These are phyloP conservation scores for Beauveria sp. DNA, from an alignment of 2,329 filamentous ascomycete genomes.

Conservation along the genomic window DNA sequence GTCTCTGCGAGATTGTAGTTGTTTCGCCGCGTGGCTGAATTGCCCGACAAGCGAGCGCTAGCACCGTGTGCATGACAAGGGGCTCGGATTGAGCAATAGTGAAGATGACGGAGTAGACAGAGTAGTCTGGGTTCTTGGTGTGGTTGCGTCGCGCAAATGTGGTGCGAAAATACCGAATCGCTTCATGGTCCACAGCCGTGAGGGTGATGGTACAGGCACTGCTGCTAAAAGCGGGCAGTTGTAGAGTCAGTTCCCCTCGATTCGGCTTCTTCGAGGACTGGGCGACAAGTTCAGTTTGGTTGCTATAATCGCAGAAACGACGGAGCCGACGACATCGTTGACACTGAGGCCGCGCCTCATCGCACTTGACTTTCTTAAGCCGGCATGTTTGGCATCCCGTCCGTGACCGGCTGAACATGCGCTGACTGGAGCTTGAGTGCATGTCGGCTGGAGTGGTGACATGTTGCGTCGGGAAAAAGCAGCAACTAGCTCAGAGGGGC, in stretches of 20 bases:
- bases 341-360: slow-evolving; percentile 21
- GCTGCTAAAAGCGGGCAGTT: slow-evolving; percentile 11
- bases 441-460: neutral
- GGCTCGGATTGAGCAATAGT: slow-evolving; percentile 23
- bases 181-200: slow-evolving; percentile 24
- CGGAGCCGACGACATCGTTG: slow-evolving; percentile 20
- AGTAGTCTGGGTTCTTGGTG: slow-evolving; percentile 29
- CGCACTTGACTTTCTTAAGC: slow-evolving; percentile 25
- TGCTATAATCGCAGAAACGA: slow-evolving; percentile 22
- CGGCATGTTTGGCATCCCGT: slow-evolving; percentile 23
- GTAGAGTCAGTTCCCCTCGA: neutral
- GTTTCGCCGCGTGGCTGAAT: slow-evolving; percentile 19
- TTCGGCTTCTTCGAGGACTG: neutral
- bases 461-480: neutral
- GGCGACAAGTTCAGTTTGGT: slow-evolving; percentile 12
- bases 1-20: slow-evolving; percentile 4
- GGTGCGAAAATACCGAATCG: slow-evolving; percentile 29
- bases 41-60: slow-evolving; percentile 25
- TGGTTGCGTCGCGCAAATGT: slow-evolving; percentile 27
- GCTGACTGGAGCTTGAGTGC: neutral
- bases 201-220: slow-evolving; percentile 20
- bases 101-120: slow-evolving; percentile 28
- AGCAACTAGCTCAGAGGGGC: neutral
- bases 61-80: slow-evolving; percentile 29
- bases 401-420: slow-evolving; percentile 13